Percentiles rank a stretch among this genome's conserved stretches.
Conservation (phyloP, 192 early-diverging fungal genomes). For the Geranomyces michiganensis region DNA sequence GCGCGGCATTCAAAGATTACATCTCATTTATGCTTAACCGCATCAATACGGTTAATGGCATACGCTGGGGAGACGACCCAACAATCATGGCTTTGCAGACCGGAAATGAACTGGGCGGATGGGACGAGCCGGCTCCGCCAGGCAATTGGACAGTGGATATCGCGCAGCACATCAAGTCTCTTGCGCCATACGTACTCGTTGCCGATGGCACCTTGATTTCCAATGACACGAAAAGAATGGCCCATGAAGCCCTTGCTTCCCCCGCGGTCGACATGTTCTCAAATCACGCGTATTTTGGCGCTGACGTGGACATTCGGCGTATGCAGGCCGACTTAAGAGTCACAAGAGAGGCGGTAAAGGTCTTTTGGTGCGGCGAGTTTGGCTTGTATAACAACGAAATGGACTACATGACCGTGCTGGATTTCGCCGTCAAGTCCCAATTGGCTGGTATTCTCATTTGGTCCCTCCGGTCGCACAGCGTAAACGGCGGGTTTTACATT, state of each 20-base stretch:
- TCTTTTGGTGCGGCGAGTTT: slow-evolving; percentile 38
- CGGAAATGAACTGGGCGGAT: slow-evolving; percentile 46
- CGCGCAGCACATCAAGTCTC: slow-evolving; percentile 10
- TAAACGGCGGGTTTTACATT: slow-evolving; percentile 39
- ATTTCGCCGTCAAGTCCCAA: neutral
- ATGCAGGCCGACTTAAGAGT: neutral
- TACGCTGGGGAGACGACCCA: slow-evolving; percentile 38
- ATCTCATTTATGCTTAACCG: slow-evolving; percentile 33
- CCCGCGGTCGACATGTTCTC: slow-evolving; percentile 16
- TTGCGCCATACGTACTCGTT: slow-evolving; percentile 33
- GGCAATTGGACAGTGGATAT: slow-evolving; percentile 38
- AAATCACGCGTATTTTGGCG: slow-evolving; percentile 11
- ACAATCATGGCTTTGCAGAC: slow-evolving; percentile 41
- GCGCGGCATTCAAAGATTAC: slow-evolving; percentile 23
- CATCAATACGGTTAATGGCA: slow-evolving; percentile 34
- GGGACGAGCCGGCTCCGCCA: slow-evolving; percentile 27
- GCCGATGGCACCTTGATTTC: slow-evolving; percentile 36
- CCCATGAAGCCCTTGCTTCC: slow-evolving; percentile 1
- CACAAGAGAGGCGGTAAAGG: slow-evolving; percentile 13
- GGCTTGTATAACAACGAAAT: slow-evolving; percentile 10
- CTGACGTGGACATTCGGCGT: neutral
- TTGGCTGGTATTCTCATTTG: slow-evolving; percentile 26
- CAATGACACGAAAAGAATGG: slow-evolving; percentile 27
- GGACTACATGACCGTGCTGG: slow-evolving; percentile 13
- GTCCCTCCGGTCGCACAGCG: slow-evolving; percentile 28